Base-by-base conservation (phyloP, 257 asterid genomes). In the Forsythia suspensa region DNA sequence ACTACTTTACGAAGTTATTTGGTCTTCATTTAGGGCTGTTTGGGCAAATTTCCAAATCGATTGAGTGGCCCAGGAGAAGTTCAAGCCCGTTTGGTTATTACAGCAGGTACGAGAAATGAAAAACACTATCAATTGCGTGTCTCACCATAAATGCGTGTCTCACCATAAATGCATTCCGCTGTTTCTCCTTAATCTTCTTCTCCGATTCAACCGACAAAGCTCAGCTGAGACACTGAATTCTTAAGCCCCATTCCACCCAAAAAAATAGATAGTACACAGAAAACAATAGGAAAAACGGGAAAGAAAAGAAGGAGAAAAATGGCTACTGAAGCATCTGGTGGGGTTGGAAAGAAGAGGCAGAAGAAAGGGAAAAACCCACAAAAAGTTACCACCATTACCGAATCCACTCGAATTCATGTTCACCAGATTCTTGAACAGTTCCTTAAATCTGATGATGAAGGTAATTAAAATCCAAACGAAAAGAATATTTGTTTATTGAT, bases 341-440 rank as follows among this genome's bases (percentile, higher is more conserved):
- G 42, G 71, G 55, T 70, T 8, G 82, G 81, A 41, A 74, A 77
- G 82, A 87, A 79, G 72, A 87, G 78, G 81, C 83, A 72, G 81
- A 82, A 76, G 87, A 82, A 86, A 63, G 83, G 79, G 77, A 80
- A 24, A 37, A 24, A 24, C 2, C 40, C 6, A 11, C 70, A 36
- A 11, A 68, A 43, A 34, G 70, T 0, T 3, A 21, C 48, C 9
- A 48, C 42, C 18, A 75, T 84, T 74, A 20, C 86, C 5, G 92
- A 93, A 82, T 70, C 90, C 63, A 80, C 83, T 48, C 87, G 91
- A 80, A 88, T 90, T 86, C 85, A 84, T 42, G 69, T 90, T 52
- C 29, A 88, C 5, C 79, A 80, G 43, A 79, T 84, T 84, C 93
- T 93, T n/a, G 90, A 90, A 59, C 78, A 85, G 72, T 91, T 93